Percentiles rank a stretch among this genome's conserved stretches.
Evolutionary conservation across 805 yeast genomes (phyloP).

Genomic region (Maudiozyma turicensis): DNA sequence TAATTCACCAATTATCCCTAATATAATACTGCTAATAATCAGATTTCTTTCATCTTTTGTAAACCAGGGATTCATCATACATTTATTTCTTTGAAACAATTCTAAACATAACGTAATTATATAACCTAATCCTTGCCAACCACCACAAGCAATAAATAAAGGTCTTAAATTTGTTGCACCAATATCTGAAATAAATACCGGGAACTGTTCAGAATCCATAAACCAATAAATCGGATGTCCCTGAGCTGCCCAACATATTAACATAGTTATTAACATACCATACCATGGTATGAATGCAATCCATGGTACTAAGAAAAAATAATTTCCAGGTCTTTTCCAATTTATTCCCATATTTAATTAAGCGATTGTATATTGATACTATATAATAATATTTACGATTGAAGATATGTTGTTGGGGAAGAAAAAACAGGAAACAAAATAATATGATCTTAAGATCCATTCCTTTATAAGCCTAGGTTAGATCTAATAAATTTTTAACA

Average conservation of each 20-base stretch:
- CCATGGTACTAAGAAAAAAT: slow-evolving; percentile 51
- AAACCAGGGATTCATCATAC: slow-evolving; percentile 33
- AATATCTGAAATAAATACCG: slow-evolving; percentile 73
- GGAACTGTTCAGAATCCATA: slow-evolving; percentile 36
- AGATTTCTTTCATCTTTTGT: slow-evolving; percentile 31
- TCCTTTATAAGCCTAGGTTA: too few species aligned
- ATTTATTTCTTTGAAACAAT: slow-evolving; percentile 41
- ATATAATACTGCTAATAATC: slow-evolving; percentile 33
- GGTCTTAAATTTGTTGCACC: slow-evolving; percentile 86
- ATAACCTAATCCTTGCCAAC: slow-evolving; percentile 67
- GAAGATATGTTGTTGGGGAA: too few species aligned
- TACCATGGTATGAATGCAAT: slow-evolving; percentile 69
- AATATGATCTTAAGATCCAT: too few species aligned
- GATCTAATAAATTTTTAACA: too few species aligned
- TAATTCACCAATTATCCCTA: slow-evolving; percentile 52
- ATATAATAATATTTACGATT: too few species aligned
- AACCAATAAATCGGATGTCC: slow-evolving; percentile 66
- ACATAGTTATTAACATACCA: slow-evolving; percentile 79
- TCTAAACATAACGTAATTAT: slow-evolving; percentile 56
- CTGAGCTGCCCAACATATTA: slow-evolving; percentile 68
- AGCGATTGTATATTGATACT: too few species aligned
- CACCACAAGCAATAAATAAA: slow-evolving; percentile 68
- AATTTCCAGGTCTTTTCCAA: slow-evolving; percentile 30
- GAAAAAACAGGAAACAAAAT: too few species aligned
- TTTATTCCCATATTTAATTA: neutral